These are phyloP conservation scores for Colletotrichum godetiae DNA, from an alignment of 2,329 filamentous ascomycete species.

Conservation along the genomic window DNA sequence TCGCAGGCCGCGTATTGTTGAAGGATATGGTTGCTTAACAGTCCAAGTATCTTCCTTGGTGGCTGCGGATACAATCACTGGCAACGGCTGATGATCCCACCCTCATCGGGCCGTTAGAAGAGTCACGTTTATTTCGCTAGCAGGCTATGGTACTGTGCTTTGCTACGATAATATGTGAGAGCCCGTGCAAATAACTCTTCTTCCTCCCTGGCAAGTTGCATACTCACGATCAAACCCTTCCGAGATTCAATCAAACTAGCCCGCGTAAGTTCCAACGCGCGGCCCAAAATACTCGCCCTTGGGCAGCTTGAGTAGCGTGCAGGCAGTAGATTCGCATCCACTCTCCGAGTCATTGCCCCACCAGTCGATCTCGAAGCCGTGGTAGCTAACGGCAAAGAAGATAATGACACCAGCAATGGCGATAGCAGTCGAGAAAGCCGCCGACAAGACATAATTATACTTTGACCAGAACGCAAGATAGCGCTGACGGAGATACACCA, in stretches of 20 bases:
- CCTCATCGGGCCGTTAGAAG: too few relatives aligned
- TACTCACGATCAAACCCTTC: too few relatives aligned
- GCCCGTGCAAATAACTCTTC: too few relatives aligned
- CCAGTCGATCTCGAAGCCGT: slow-evolving; percentile 41
- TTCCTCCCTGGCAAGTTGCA: background rate
- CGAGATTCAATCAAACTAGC: background rate
- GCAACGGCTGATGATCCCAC: background rate
- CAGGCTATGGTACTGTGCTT: background rate
- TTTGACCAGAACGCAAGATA: slow-evolving; percentile 51
- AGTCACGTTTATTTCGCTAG: background rate
- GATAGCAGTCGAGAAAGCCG: slow-evolving; percentile 44
- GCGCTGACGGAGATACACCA: slow-evolving; percentile 53
- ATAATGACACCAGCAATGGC: slow-evolving; percentile 46
- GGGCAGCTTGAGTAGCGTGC: slow-evolving; percentile 15
- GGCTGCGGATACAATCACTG: too few relatives aligned
- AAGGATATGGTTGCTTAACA: background rate
- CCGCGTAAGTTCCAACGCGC: slow-evolving; percentile 16
- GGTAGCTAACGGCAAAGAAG: slow-evolving; percentile 44
- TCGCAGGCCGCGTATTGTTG: background rate
- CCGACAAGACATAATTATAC: slow-evolving; percentile 49
- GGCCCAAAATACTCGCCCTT: slow-evolving; percentile 24
- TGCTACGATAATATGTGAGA: background rate
- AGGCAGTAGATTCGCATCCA: slow-evolving; percentile 21
- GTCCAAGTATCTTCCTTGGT: background rate
- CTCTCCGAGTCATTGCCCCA: slow-evolving; percentile 42